phyloP scores from a whole-genome alignment of 2,329 filamentous ascomycete species.

The Fusarium sublunatum region DNA sequence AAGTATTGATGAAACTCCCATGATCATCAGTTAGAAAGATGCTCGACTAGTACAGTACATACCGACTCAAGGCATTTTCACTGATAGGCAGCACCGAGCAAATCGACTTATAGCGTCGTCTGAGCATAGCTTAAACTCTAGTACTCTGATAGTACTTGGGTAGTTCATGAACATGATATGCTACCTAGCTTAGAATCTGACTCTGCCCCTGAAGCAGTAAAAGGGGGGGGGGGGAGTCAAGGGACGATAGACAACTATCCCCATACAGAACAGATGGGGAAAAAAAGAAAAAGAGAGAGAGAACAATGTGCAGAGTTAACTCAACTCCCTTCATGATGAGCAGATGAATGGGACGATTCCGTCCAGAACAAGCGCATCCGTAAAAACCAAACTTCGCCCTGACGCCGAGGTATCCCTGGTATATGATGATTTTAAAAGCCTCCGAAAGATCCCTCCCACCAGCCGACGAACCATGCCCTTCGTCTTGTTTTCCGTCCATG shows the following conservation, averaged over 20 bases:
- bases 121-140: neutral
- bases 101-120: neutral
- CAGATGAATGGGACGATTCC: slow-evolving; percentile 22
- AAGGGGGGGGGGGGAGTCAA: slow-evolving; percentile 17
- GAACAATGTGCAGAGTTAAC: slow-evolving; percentile 26
- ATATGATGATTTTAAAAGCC: slow-evolving; percentile 44
- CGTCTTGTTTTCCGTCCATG: neutral
- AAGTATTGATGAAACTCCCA: neutral
- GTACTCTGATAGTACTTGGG: slow-evolving; percentile 1
- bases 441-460: slow-evolving; percentile 27
- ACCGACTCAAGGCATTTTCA: no score
- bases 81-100: neutral
- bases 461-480: slow-evolving; percentile 24
- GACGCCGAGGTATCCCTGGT: slow-evolving; percentile 48
- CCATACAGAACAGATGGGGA: slow-evolving; percentile 1
- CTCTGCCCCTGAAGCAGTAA: slow-evolving; percentile 6
- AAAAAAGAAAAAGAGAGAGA: slow-evolving; percentile 15
- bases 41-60: no score
- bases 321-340: slow-evolving; percentile 33
- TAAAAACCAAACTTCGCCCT: slow-evolving; percentile 37
- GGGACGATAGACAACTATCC: slow-evolving; percentile 18
- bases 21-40: no score
- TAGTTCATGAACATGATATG: slow-evolving; percentile 20
- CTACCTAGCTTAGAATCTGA: neutral
- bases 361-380: slow-evolving; percentile 32